Conservation (phyloP, 2,329 filamentous ascomycete species). For the Aspergillus aculeatinus region DNA sequence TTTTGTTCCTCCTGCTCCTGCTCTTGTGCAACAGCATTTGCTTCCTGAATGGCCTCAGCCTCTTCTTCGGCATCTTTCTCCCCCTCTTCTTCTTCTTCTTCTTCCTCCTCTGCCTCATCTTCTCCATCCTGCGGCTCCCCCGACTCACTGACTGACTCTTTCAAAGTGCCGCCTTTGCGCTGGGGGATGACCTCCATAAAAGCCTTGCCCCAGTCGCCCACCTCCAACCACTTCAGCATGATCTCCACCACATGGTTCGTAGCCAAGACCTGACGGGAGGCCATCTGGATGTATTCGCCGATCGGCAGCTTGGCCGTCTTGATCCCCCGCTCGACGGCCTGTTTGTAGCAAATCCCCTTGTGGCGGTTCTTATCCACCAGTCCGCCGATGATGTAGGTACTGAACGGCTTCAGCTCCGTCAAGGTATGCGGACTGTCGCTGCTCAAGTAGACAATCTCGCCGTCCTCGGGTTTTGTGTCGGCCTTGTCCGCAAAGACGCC, state of each 20-base stretch:
- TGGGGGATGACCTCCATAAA: conserved; percentile 88
- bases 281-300: conserved; percentile 91
- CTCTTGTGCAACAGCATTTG: background rate
- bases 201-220: conserved; percentile 84
- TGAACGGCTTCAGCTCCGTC: conserved; percentile 78
- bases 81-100: conserved; percentile 3
- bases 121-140: conserved; percentile 28
- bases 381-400: conserved; percentile 89
- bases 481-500: conserved; percentile 55
- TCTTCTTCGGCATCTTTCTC: conserved; percentile 1
- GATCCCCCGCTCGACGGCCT: conserved; percentile 71
- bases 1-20: background rate
- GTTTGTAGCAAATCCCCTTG: conserved; percentile 88
- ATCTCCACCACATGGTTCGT: conserved; percentile 98
- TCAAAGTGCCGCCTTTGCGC: conserved; percentile 77
- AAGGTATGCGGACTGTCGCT: conserved; percentile 88
- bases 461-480: conserved; percentile 39
- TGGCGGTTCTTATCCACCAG: conserved; percentile 95
- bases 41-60: background rate
- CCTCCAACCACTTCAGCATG: conserved; percentile 89
- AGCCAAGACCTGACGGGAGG: conserved; percentile 77
- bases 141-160: conserved; percentile 20
- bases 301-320: conserved; percentile 91
- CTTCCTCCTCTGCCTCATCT: conserved; percentile 8
- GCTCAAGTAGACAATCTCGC: conserved; percentile 80